Evolutionary conservation across 2,329 filamentous ascomycete species (phyloP), one percentile per base, ranked within the genome.

Genomic region (Nigrograna mackinnonii): DNA sequence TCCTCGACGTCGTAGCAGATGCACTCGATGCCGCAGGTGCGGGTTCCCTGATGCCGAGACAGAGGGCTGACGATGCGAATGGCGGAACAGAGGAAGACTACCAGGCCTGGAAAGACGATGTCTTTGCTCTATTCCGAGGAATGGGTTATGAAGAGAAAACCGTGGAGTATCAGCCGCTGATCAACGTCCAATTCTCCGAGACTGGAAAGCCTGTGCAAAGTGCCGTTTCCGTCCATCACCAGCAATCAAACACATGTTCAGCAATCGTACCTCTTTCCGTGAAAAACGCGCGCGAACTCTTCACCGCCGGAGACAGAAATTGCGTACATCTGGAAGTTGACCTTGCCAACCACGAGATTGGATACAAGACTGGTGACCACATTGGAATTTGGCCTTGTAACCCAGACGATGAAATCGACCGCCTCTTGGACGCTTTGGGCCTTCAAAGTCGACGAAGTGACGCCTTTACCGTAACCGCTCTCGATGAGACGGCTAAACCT

Each of bases 281-380:
- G 34, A 60, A 55, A 37, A 59, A 49, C 18, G 52, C 62, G 2
- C 53, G 58, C 9, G 66, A 71, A 39, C 52, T 72, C 3, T 69
- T 70, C 46, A 49, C 55, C n/a, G 52, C 64, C 6, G 50, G 55
- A 4, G 54, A 61, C 18, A 62, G 70, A 5, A 70, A 69, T 37
- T 75, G 71, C 41, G 44, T 75, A 6, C 70, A 73, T 37, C 56
- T 71, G 54, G 67, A 71, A 36, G 49, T 73, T 4, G 69, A 74
- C 40, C 54, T 73, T 6, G 58, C 55, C 3, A 59, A 62, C 14
- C 53, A 57, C 20, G 58, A 67, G 22, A 37, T 73, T 18, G 63
- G 64, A 17, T 73, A 74, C 60, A 72, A 72, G 55, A 72, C 70
- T 20, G 71, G 71, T 7, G 71, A 74, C 37, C 69, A 73, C 43